Conservation (phyloP, 768 basidiomycete genomes). For the Mycena sanguinolenta region DNA sequence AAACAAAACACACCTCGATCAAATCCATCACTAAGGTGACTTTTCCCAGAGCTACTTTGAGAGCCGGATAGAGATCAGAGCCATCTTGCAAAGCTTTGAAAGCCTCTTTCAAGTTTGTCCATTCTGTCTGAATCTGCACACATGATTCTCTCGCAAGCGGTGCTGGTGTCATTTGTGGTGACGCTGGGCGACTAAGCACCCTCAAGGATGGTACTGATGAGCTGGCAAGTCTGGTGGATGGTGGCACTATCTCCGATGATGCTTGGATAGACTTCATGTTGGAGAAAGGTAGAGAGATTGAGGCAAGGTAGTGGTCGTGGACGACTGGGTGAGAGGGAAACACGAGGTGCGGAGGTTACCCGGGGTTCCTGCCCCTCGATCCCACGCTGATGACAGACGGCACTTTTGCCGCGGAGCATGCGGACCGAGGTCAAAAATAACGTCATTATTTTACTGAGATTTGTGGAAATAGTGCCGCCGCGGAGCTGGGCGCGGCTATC, state of each 20-base stretch:
- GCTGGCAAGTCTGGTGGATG: not conserved
- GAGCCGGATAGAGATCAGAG: not conserved
- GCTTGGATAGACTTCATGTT: too few species aligned
- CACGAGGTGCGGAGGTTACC: too few species aligned
- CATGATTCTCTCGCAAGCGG: not conserved
- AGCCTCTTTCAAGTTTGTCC: constrained; percentile 2
- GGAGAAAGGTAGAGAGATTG: too few species aligned
- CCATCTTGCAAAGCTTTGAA: not conserved
- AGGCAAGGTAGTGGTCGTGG: too few species aligned
- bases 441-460: too few species aligned
- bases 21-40: constrained; percentile 1
- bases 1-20: constrained; percentile 4
- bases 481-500: too few species aligned
- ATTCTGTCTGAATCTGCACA: not conserved
- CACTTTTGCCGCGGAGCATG: too few species aligned
- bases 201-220: not conserved
- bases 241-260: not conserved
- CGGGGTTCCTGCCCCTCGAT: too few species aligned
- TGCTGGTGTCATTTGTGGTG: not conserved
- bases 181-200: not conserved
- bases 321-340: too few species aligned
- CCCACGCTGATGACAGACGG: too few species aligned
- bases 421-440: too few species aligned
- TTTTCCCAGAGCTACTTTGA: constrained; percentile 2
- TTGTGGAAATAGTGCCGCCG: too few species aligned